These are phyloP conservation scores for Dillenia turbinata DNA, from an alignment of 164 flowering plant species.

Conservation along the genomic window DNA sequence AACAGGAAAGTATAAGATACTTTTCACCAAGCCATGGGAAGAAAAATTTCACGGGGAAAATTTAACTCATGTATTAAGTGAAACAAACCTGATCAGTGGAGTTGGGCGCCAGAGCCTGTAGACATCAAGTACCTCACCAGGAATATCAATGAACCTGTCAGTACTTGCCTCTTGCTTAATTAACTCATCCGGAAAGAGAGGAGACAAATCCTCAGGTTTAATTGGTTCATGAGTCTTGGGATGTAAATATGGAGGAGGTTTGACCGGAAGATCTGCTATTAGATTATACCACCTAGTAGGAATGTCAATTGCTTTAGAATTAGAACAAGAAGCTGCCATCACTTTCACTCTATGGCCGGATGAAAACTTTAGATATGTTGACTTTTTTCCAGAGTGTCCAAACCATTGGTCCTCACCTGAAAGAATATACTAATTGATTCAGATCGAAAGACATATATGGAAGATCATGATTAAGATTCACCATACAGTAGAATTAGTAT, in stretches of 20 bases:
- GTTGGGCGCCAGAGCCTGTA: constrained; percentile 96
- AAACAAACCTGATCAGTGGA: constrained; percentile 74
- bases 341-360: constrained; percentile 25
- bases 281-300: constrained; percentile 87
- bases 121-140: constrained; percentile 81
- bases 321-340: constrained; percentile 18
- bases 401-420: constrained; percentile 31
- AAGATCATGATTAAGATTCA: too few species aligned
- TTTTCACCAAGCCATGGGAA: neutral
- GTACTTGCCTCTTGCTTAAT: constrained; percentile 69
- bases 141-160: constrained; percentile 73
- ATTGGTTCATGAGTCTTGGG: constrained; percentile 69
- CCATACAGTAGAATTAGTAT: too few species aligned
- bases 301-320: constrained; percentile 31
- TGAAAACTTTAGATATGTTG: constrained; percentile 20
- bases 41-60: neutral
- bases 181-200: constrained; percentile 78
- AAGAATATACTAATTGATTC: neutral
- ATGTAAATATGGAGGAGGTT: constrained; percentile 84
- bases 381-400: constrained; percentile 15
- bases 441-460: constrained; percentile 8
- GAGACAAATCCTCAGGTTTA: constrained; percentile 70
- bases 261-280: constrained; percentile 73
- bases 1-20: constrained; percentile 8
- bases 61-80: neutral